Evolutionary conservation across 2,329 filamentous ascomycete genomes (phyloP).

Genomic region (Tolypocladium nubicola): DNA sequence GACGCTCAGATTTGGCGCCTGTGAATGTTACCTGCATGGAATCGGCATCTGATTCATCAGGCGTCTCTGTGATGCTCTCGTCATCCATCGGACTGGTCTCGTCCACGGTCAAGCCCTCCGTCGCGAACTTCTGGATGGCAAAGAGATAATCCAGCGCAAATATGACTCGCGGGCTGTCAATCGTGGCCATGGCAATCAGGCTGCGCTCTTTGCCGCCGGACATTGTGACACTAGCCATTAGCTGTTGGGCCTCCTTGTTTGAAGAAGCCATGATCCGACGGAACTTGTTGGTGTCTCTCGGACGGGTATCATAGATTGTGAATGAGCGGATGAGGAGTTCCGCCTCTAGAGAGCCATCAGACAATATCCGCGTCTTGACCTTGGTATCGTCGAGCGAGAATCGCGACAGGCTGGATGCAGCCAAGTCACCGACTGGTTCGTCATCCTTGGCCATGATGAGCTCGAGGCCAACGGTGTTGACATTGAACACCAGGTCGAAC

Average conservation of each 20-base stretch:
- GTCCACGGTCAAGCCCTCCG: conserved; percentile 54
- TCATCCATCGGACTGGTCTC: conserved; percentile 42
- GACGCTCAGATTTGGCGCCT: conserved; percentile 22
- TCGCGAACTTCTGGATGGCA: conserved; percentile 74
- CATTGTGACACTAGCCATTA: conserved; percentile 95
- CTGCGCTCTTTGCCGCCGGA: conserved; percentile 72
- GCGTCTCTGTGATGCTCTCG: conserved; percentile 43
- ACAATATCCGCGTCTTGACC: conserved; percentile 86
- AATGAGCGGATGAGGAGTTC: conserved; percentile 92
- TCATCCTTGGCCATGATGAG: conserved; percentile 68
- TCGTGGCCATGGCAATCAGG: conserved; percentile 81
- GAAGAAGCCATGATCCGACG: conserved; percentile 96
- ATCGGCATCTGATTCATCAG: conserved; percentile 49
- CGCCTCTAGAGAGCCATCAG: conserved; percentile 81
- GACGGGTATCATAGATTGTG: conserved; percentile 87
- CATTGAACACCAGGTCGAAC: conserved; percentile 82
- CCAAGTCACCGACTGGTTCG: conserved; percentile 67
- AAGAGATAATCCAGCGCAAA: conserved; percentile 95
- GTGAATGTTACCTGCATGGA: conserved; percentile 40
- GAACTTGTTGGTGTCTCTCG: conserved; percentile 85
- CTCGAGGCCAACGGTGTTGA: conserved; percentile 80
- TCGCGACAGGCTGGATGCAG: conserved; percentile 74
- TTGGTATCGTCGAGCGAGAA: conserved; percentile 92
- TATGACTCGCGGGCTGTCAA: conserved; percentile 91
- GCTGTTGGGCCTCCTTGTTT: conserved; percentile 90